phyloP scores from a whole-genome alignment of 345 rosid genomes.

The Euphorbia peplus region DNA sequence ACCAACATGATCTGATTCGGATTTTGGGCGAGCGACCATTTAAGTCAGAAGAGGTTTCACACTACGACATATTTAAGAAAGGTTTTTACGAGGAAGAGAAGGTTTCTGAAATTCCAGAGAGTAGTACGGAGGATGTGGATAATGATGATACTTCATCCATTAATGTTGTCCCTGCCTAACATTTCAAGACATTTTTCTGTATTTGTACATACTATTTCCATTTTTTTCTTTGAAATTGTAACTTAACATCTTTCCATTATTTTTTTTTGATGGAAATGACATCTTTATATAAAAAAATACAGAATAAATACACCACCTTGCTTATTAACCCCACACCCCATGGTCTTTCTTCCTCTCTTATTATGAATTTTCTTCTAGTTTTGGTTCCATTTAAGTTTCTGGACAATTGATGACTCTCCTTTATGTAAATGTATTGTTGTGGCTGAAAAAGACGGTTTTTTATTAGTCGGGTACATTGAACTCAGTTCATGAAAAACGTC shows the following conservation, averaged over 20 bases:
- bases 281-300: neutral
- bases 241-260: neutral
- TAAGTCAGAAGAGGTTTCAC: slow-evolving; percentile 52
- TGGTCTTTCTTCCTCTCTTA: too few species aligned
- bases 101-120: slow-evolving; percentile 15
- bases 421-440: too few species aligned
- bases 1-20: slow-evolving; percentile 62
- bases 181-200: neutral
- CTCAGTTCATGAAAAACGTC: too few species aligned
- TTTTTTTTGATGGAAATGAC: slow-evolving; percentile 6
- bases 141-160: slow-evolving; percentile 46
- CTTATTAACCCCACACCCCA: too few species aligned
- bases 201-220: slow-evolving; percentile 6
- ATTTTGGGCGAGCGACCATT: slow-evolving; percentile 87
- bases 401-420: too few species aligned
- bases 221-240: neutral
- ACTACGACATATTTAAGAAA: slow-evolving; percentile 70
- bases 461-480: too few species aligned
- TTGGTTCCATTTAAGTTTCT: too few species aligned
- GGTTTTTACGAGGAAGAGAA: slow-evolving; percentile 58
- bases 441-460: too few species aligned
- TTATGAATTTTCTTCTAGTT: too few species aligned
- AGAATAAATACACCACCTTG: neutral
- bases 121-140: slow-evolving; percentile 31
- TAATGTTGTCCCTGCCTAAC: slow-evolving; percentile 13